phyloP scores from a whole-genome alignment of 768 basidiomycete genomes.

The Hemileccinum rubropunctum region DNA sequence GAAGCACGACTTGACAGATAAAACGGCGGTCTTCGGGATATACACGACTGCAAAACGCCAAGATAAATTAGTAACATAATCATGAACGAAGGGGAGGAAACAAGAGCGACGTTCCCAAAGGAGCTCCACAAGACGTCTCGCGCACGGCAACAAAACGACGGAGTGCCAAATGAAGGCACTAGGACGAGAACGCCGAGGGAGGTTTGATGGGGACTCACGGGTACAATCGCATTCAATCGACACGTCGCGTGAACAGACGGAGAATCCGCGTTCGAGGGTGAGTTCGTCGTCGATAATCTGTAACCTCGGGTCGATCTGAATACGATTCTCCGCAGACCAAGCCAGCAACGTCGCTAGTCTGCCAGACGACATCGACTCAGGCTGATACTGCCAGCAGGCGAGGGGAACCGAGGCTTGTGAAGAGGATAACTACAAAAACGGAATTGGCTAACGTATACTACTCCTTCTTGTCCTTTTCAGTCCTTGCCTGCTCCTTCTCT shows the following conservation, averaged over 20 bases:
- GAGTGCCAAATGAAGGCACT: too few relatives aligned
- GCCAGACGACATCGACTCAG: slow-evolving; percentile 18
- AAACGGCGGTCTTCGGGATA: slow-evolving; percentile 60
- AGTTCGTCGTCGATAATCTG: slow-evolving; percentile 28
- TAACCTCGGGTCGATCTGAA: slow-evolving; percentile 48
- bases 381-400: too few relatives aligned
- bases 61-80: too few relatives aligned
- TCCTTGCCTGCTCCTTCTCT: slow-evolving; percentile 19
- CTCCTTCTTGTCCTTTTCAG: slow-evolving; percentile 33
- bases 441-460: slow-evolving; percentile 26
- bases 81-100: too few relatives aligned
- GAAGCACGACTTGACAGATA: slow-evolving; percentile 59
- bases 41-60: slow-evolving; percentile 59
- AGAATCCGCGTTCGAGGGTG: slow-evolving; percentile 16
- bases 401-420: too few relatives aligned
- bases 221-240: slow-evolving; percentile 21
- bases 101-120: too few relatives aligned
- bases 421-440: slow-evolving; percentile 21
- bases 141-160: too few relatives aligned
- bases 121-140: too few relatives aligned
- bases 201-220: slow-evolving; percentile 27
- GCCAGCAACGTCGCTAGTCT: slow-evolving; percentile 30
- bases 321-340: slow-evolving; percentile 48
- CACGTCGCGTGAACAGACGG: slow-evolving; percentile 24
- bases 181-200: too few relatives aligned